Conservation (phyloP, 2,329 filamentous ascomycete genomes). For the Neofusicoccum sp. region DNA sequence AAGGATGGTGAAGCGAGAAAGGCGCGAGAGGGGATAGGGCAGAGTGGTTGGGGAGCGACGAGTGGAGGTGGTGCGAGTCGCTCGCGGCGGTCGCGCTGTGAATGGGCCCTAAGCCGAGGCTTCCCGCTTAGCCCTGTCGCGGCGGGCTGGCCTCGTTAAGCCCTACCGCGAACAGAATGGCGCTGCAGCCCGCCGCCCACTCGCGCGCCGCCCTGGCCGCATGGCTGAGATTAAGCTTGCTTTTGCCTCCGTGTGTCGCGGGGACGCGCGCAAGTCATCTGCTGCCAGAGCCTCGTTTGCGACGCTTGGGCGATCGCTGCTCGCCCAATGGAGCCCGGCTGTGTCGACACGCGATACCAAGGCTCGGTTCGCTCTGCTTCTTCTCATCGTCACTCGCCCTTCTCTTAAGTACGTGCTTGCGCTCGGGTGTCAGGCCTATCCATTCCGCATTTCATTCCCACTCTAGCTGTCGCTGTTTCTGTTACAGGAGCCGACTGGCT, state of each 20-base stretch:
- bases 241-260: too few species aligned
- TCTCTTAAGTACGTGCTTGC: not conserved
- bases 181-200: not conserved
- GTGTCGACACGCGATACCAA: not conserved
- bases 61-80: slow-evolving; percentile 4
- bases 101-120: not conserved
- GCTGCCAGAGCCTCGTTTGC: not conserved
- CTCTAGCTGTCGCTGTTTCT: not conserved
- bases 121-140: slow-evolving; percentile 7
- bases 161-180: not conserved
- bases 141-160: not conserved
- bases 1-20: not conserved
- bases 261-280: too few species aligned
- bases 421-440: not conserved
- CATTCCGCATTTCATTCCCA: not conserved
- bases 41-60: not conserved
- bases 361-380: too few species aligned
- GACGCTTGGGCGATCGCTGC: not conserved
- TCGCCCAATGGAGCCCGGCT: not conserved
- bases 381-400: not conserved
- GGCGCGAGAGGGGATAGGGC: not conserved
- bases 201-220: too few species aligned
- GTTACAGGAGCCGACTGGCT: slow-evolving; percentile 1
- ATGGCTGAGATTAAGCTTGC: too few species aligned
- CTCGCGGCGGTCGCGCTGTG: not conserved